Percentiles rank a stretch among this genome's conserved stretches.
These are phyloP conservation scores for Clarireedia hainanense DNA, from an alignment of 2,329 filamentous ascomycete species.

Conservation along the genomic window DNA sequence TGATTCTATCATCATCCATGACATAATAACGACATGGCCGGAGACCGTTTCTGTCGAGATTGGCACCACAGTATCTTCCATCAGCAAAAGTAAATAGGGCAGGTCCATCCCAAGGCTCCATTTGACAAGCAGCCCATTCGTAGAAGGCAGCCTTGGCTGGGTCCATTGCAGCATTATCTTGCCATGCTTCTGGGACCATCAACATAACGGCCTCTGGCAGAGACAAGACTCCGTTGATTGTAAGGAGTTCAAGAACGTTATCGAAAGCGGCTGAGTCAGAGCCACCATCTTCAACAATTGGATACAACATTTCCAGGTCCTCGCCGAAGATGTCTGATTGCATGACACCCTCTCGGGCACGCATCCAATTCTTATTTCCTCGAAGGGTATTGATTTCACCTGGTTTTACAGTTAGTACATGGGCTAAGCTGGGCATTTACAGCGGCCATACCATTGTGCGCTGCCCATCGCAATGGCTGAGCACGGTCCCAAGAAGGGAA, in stretches of 20 bases:
- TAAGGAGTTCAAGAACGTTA: slow-evolving; percentile 88
- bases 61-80: slow-evolving; percentile 92
- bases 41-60: slow-evolving; percentile 90
- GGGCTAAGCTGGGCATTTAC: slow-evolving; percentile 22
- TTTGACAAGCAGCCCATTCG: slow-evolving; percentile 96
- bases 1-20: slow-evolving; percentile 92
- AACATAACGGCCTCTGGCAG: slow-evolving; percentile 96
- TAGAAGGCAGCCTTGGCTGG: slow-evolving; percentile 95
- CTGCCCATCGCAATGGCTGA: slow-evolving; percentile 91
- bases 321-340: slow-evolving; percentile 88
- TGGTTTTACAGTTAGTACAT: slow-evolving; percentile 28
- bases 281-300: slow-evolving; percentile 91
- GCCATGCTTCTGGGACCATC: slow-evolving; percentile 97
- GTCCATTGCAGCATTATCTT: slow-evolving; percentile 87
- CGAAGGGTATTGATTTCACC: slow-evolving; percentile 93
- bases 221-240: slow-evolving; percentile 92
- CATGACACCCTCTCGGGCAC: slow-evolving; percentile 89
- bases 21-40: slow-evolving; percentile 96
- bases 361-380: slow-evolving; percentile 99
- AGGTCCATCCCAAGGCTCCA: slow-evolving; percentile 98
- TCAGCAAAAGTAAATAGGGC: slow-evolving; percentile 96
- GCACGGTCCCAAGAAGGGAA: slow-evolving; percentile 98
- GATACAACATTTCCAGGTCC: slow-evolving; percentile 83
- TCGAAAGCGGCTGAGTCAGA: slow-evolving; percentile 97
- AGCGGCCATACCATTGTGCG: slow-evolving; percentile 69